Evolutionary conservation across 441 rosid species (phyloP), one percentile per base, ranked within the genome.

Genomic region (Brassica hybrid): DNA sequence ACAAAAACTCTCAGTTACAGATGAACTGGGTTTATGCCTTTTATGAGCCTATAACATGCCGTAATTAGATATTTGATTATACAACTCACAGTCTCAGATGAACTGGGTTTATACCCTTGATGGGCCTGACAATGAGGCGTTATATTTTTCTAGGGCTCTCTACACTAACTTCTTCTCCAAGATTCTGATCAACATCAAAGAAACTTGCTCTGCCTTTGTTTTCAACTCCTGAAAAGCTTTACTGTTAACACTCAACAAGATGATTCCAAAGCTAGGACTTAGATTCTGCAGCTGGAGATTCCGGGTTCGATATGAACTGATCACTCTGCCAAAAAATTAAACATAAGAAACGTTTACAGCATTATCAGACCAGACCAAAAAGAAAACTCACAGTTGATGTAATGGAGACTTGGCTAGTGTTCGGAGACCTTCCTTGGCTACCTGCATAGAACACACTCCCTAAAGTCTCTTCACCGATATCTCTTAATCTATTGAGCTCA

Each of bases 401-500:
- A 32, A 65, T 14, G 21, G 83, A 77, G 61, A 56, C 69, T n/a
- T 68, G 60, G 79, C 84, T 84, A 11, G 72, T 52, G 69, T 21
- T 23, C n/a, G 86, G 81, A 57, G 84, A 73, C 43, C 68, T 76
- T 19, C 76, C 79, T 12, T 58, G 67, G 67, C 62, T 56, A 32
- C 79, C 78, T 36, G 65, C 83, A n/a, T 77, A 56, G 30, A 76
- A 66, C 79, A 69, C 50, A 45, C 72, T 74, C 12, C 38, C 45
- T 67, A 80, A 74, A 67, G 69, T 81, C 75, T 83, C 83, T 54
- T 87, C 86, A 14, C 88, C 93, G 1, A 84, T 32, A 1, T 86
- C 85, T 82, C 88, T 84, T 79, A 90, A 67, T 68, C 83, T 75
- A 45, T 52, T 65, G 11, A 90, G 85, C 67, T 87, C 90, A 52